phyloP scores from a whole-genome alignment of 768 basidiomycete genomes.

The Hypsizygus marmoreus region DNA sequence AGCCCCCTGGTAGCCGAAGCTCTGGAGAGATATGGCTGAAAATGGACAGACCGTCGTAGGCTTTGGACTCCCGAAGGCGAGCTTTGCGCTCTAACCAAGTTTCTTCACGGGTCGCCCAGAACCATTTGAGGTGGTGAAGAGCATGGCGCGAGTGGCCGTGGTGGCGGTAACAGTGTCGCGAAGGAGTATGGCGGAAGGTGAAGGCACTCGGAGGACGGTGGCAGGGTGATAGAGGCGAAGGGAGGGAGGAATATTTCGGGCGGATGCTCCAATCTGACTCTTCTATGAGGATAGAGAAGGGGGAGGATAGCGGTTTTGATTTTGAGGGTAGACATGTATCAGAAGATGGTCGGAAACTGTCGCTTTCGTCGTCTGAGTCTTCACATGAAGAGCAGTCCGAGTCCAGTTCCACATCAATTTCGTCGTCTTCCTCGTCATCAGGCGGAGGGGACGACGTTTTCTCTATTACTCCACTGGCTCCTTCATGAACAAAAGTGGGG shows the following conservation, averaged over 20 bases:
- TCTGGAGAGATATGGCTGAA: conserved; percentile 16
- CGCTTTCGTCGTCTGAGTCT: conserved; percentile 21
- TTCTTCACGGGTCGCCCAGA: conserved; percentile 62
- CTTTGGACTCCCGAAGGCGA: conserved; percentile 20
- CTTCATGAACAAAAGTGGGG: conserved; percentile 6
- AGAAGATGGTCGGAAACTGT: conserved; percentile 11
- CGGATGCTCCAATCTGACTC: conserved; percentile 24
- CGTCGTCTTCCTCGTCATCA: conserved; percentile 22
- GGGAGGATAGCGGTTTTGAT: conserved; percentile 18
- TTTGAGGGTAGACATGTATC: conserved; percentile 14
- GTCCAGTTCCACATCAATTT: conserved; percentile 22
- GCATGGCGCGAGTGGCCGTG: conserved; percentile 67
- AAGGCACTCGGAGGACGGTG: conserved; percentile 19
- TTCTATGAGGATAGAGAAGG: conserved; percentile 1
- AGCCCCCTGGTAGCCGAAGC: conserved; percentile 10
- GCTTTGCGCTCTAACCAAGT: conserved; percentile 45
- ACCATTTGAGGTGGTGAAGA: conserved; percentile 58
- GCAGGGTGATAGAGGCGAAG: conserved; percentile 39
- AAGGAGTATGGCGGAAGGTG: conserved; percentile 23
- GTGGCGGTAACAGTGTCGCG: conserved; percentile 48
- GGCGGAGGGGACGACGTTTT: too few relatives aligned
- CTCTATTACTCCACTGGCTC: conserved; percentile 9
- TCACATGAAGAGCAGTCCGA: conserved; percentile 25
- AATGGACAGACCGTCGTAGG: conserved; percentile 30
- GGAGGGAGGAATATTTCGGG: conserved; percentile 37